phyloP scores from a whole-genome alignment of 2,329 filamentous ascomycete species.

The Phoma herbarum region DNA sequence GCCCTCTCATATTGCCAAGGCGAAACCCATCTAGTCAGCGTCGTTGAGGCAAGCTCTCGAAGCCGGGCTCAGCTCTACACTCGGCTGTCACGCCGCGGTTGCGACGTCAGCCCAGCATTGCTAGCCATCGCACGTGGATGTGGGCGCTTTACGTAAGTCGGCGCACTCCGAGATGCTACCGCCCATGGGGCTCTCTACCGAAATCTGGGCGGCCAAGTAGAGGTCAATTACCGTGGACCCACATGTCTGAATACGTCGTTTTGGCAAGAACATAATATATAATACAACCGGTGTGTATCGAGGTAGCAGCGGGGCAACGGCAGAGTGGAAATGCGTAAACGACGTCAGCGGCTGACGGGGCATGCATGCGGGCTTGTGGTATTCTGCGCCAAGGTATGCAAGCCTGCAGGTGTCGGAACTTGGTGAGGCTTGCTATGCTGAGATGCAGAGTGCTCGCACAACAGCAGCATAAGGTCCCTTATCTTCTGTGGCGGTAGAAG shows the following conservation, averaged over 20 bases:
- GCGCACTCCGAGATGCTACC: constrained; percentile 8
- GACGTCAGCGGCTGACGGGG: constrained; percentile 23
- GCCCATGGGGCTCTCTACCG: constrained; percentile 10
- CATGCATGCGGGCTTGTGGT: constrained; percentile 1
- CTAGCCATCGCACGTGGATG: constrained; percentile 6
- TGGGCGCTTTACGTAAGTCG: constrained; percentile 16
- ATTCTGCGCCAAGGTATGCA: constrained; percentile 4
- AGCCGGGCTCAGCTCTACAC: neutral
- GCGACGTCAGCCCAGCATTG: constrained; percentile 6
- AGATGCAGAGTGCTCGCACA: neutral
- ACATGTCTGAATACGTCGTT: constrained; percentile 10
- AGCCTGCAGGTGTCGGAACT: neutral
- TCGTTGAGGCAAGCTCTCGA: neutral
- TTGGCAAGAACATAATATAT: constrained; percentile 3
- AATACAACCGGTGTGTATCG: constrained; percentile 8
- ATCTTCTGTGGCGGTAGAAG: constrained; percentile 5
- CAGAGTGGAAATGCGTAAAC: constrained; percentile 4
- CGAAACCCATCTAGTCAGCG: neutral
- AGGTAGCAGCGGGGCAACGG: constrained; percentile 15
- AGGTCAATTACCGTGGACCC: constrained; percentile 10
- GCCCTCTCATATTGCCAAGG: neutral
- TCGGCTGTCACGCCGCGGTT: neutral
- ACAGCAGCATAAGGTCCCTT: neutral
- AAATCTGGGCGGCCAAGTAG: constrained; percentile 6
- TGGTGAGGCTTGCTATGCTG: constrained; percentile 5